phyloP scores from a whole-genome alignment of 75 land plant genomes.

The Cupressus sempervirens region DNA sequence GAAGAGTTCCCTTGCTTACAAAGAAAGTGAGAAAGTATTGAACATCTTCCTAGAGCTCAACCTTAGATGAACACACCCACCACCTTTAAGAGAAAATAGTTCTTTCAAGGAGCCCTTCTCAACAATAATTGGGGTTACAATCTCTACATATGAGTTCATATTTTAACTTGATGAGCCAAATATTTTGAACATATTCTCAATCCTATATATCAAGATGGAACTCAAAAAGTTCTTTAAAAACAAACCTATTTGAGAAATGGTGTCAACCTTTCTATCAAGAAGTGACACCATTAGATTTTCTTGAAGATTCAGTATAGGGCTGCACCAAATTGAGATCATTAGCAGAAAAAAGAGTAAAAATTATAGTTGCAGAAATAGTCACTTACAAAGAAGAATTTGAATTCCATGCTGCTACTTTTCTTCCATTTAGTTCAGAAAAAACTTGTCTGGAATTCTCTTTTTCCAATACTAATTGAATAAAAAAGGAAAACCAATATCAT shows the following conservation, averaged over 20 bases:
- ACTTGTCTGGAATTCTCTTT: not conserved
- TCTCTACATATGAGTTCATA: too few species aligned
- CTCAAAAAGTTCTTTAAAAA: not conserved
- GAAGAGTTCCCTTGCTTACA: too few species aligned
- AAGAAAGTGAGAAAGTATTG: too few species aligned
- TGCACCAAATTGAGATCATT: not conserved
- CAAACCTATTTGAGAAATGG: constrained; percentile 45
- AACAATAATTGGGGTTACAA: too few species aligned
- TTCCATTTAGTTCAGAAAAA: not conserved
- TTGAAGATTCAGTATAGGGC: constrained; percentile 10
- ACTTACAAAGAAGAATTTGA: not conserved
- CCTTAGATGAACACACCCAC: constrained; percentile 56
- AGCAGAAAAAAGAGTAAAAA: too few species aligned
- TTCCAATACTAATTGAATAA: not conserved
- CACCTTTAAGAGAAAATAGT: constrained; percentile 54
- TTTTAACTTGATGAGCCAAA: too few species aligned
- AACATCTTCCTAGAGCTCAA: too few species aligned
- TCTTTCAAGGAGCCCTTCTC: too few species aligned
- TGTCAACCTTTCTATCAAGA: constrained; percentile 42
- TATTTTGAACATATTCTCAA: too few species aligned
- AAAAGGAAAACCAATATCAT: not conserved
- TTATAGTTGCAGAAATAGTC: too few species aligned
- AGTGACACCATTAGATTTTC: constrained; percentile 47
- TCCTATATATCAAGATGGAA: not conserved
- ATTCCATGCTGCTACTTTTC: not conserved